Base-by-base conservation (phyloP, 176 grass and related monocot species). In the Eremochloa ophiuroides region DNA sequence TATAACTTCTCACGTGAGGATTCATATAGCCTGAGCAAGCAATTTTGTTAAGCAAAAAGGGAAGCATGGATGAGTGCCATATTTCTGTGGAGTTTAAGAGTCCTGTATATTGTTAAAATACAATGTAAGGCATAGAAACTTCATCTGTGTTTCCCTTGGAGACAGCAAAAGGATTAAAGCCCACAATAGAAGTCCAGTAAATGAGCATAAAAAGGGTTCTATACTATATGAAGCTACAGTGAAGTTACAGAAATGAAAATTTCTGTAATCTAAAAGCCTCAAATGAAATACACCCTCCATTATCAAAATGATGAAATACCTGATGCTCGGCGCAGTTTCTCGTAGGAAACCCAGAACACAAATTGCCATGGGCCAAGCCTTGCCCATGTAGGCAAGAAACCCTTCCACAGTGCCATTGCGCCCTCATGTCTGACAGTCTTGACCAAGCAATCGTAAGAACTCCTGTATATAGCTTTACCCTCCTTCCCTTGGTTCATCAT, bases 271-370 rank as follows among this genome's bases (percentile, higher is more conserved):
- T 12, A 28, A 39, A 71, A 56, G 15, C 16, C 62, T 63, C 22
- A 39, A 22, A 69, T 64, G 68, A 63, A 85, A 75, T 10, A 59
- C 4, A 53, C 28, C 34, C 34, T 25, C 22, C 10, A 44, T 78
- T 73, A 76, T 94, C 79, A 91, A 50, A 97, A 97, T 34, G 94
- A 94, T 3, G 94, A 90, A 79, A 97, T 84, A 68, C 94, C 94
- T 70, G 85, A 87, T 18, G 43, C 62, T 76, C 78, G 78, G 51
- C 94, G 69, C 51, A 97, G 51, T 68, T 90, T 91, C 64, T 97
- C 89, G 5, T 91, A 97, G 34, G 91, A 94, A 88, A 97, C 89
- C 94, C 94, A 97, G 70, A 97, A 97, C 27, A 91, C 91, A 90
- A 97, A 94, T 40, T 94, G 94, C 89, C 91, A 97, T 7, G 94